Evolutionary conservation across 257 asterid genomes (phyloP), one percentile per base, ranked within the genome.

Genomic region (Plantago elongata): DNA sequence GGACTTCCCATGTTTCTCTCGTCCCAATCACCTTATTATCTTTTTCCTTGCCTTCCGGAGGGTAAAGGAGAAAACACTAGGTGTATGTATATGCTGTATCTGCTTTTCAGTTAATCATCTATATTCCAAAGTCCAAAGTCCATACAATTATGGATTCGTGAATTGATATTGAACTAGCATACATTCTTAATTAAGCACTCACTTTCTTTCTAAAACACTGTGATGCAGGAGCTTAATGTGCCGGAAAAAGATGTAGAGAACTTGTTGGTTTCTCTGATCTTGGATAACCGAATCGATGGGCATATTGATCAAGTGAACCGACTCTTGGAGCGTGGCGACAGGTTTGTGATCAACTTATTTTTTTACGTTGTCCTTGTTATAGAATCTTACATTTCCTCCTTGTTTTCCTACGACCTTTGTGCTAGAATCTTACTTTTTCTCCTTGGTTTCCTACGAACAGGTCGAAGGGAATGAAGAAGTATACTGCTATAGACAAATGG

Each of bases 251-350:
- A 93, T 29, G 99, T 93, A 1, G 97, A 84, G 80, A 95, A 83
- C 62, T 72, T 93, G 78, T 74, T 93, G 79, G 99, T 93, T 27
- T 85, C 96, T 40, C 96, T 93, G 13, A 89, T 93, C 68, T 73
- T 93, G 83, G 98, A 90, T 65, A 90, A 90, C 68, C 86, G 96
- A 49, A 81, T 90, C 73, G 74, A 78, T 13, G 98, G 98, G 54
- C 95, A 88, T 77, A 90, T 90, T 76, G 98, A 90, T 81, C 98
- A 90, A 81, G 98, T 90, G 77, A 88, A 88, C 69, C 79, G 89
- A 65, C 87, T 90, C 38, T 77, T 90, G 57, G 98, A 90, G 71
- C 85, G 95, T 76, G 93, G 96, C n/a, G 99, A 89, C 88, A 93
- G 96, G 97, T 89, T 55, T 64, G 58, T 27, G 29, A 12, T 22